Base-by-base conservation (phyloP, 352 stramenopile species). In the Albugo laibachii region DNA sequence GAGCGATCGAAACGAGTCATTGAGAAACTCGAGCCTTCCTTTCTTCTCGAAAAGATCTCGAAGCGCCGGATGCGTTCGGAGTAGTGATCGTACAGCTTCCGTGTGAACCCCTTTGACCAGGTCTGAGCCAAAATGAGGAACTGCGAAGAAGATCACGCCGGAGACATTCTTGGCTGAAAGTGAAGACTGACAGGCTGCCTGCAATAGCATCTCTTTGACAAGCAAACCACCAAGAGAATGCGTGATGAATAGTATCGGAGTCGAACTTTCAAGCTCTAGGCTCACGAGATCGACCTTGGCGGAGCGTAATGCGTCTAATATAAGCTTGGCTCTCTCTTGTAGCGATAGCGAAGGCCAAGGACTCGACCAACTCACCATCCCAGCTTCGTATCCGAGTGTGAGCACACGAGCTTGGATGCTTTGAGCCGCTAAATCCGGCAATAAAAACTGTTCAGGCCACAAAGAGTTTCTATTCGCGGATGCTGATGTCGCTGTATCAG, bases 211-310 rank as follows among this genome's bases (percentile, higher is more conserved):
- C 53, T 83, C 83, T 58, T 91, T 91, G 31, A 75, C 77, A 31
- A 93, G 56, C 34, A 93, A 61, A 1, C 80, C 80, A 24, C 80
- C 80, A 73, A 93, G 88, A 13, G 77, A 91, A 57, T 93, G 80
- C 14, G 78, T 84, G 18, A 93, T 57, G 52, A 93, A 93, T 20
- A 93, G 52, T 14, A 93, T 65, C 0, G 76, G 78, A 0, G 13
- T 38, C 15, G 34, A 21, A 0, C 47, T 53, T 0, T 43, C 37
- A 6, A 54, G 49, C 16, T 24, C 20, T 13, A n/a, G 36, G 41
- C 50, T 34, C 5, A 42, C n/a, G 16, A 31, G 13, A 31, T 75
- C 77, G 36, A 91, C 66, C 39, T 80, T 77, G 8, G 74, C 74
- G 21, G 63, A 63, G 38, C 83, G 68, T 1, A 91, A 58, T 35